Conservation (phyloP, 2,329 filamentous ascomycete genomes). For the Lasiodiplodia hormozganensis region DNA sequence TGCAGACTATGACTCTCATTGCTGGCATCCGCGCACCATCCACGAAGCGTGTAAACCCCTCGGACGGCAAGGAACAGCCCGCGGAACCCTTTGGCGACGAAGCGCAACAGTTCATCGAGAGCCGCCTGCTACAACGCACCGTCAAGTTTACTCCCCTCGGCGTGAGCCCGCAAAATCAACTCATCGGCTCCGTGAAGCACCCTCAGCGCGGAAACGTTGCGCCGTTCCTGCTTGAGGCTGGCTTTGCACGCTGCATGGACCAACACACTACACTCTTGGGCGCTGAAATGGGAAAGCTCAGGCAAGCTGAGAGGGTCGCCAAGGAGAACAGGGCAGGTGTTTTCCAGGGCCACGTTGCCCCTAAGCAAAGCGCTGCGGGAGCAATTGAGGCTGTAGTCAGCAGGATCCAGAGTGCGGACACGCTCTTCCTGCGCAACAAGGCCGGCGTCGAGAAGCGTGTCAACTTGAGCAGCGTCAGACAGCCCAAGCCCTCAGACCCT, state of each 20-base stretch:
- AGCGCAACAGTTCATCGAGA: slow-evolving; percentile 85
- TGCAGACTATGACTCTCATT: slow-evolving; percentile 86
- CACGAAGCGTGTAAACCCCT: slow-evolving; percentile 82
- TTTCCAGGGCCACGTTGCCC: slow-evolving; percentile 78
- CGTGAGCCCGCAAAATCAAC: slow-evolving; percentile 85
- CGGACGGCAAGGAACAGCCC: slow-evolving; percentile 79
- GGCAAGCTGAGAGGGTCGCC: slow-evolving; percentile 85
- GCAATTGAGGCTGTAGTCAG: slow-evolving; percentile 83
- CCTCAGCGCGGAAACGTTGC: slow-evolving; percentile 87
- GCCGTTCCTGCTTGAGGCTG: slow-evolving; percentile 86
- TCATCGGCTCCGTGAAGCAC: slow-evolving; percentile 88
- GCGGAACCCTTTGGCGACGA: slow-evolving; percentile 92
- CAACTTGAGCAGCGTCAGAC: slow-evolving; percentile 89
- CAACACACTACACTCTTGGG: slow-evolving; percentile 94
- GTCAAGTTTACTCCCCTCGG: slow-evolving; percentile 85
- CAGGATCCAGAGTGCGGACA: slow-evolving; percentile 88
- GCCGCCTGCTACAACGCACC: slow-evolving; percentile 82
- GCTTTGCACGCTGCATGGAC: slow-evolving; percentile 90
- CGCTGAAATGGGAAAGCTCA: slow-evolving; percentile 81
- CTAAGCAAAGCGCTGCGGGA: slow-evolving; percentile 65
- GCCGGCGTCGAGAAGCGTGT: slow-evolving; percentile 85
- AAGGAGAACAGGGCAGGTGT: slow-evolving; percentile 78
- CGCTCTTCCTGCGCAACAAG: slow-evolving; percentile 85
- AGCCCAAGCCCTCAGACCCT: slow-evolving; percentile 86
- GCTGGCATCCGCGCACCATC: slow-evolving; percentile 88